Conservation (phyloP, 2,329 filamentous ascomycete genomes). For the Arthrocladium fulminans region DNA sequence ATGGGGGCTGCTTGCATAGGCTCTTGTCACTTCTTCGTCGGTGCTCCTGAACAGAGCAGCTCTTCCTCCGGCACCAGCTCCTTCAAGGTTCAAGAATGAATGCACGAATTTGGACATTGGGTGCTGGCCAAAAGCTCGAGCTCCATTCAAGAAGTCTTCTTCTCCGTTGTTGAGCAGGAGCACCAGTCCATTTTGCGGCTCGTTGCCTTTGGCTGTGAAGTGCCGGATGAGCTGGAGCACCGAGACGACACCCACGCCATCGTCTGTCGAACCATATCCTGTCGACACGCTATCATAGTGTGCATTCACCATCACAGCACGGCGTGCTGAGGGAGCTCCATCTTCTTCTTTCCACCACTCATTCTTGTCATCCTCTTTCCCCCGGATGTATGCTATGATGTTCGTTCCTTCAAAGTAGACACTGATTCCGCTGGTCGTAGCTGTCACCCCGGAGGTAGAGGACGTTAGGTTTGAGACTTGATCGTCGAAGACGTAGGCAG, state of each 20-base stretch:
- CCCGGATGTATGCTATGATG: slow-evolving; percentile 82
- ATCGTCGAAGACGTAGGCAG: slow-evolving; percentile 64
- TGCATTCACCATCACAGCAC: slow-evolving; percentile 84
- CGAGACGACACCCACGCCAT: slow-evolving; percentile 82
- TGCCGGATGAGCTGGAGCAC: slow-evolving; percentile 78
- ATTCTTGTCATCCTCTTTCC: slow-evolving; percentile 61
- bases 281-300: slow-evolving; percentile 93
- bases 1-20: slow-evolving; percentile 61
- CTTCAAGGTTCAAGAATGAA: slow-evolving; percentile 90
- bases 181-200: slow-evolving; percentile 71
- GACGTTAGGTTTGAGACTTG: slow-evolving; percentile 68
- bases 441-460: slow-evolving; percentile 36
- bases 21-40: slow-evolving; percentile 73
- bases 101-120: slow-evolving; percentile 71
- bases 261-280: slow-evolving; percentile 86
- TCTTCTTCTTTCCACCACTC: slow-evolving; percentile 60
- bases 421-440: slow-evolving; percentile 34
- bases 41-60: slow-evolving; percentile 82
- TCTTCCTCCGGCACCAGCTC: slow-evolving; percentile 81
- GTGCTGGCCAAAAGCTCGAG: slow-evolving; percentile 73
- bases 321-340: slow-evolving; percentile 48
- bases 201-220: slow-evolving; percentile 63
- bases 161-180: slow-evolving; percentile 91
- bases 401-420: slow-evolving; percentile 92
- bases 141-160: slow-evolving; percentile 84